Conservation (phyloP, 2,329 filamentous ascomycete species). For the Basipetospora chlamydospora region DNA sequence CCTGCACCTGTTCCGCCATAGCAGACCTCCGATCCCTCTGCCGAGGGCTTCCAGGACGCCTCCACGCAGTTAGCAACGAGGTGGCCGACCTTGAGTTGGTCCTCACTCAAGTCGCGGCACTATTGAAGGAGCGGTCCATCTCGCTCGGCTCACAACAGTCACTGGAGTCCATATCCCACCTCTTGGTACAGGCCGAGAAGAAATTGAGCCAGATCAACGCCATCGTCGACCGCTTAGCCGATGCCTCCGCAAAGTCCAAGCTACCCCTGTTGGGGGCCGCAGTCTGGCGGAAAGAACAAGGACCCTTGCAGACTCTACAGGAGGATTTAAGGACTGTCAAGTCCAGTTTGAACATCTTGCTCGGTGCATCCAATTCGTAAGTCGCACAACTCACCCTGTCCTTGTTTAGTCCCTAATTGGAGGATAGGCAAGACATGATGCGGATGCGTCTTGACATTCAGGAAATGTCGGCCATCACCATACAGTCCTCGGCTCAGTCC, state of each 20-base stretch:
- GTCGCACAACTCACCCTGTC: too few relatives aligned
- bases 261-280: constrained; percentile 6
- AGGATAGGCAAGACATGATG: constrained; percentile 12
- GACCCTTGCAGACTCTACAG: constrained; percentile 12
- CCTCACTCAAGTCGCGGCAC: constrained; percentile 12
- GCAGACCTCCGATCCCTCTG: constrained; percentile 12
- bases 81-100: constrained; percentile 16
- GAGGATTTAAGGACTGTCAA: constrained; percentile 14
- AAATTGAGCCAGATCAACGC: constrained; percentile 14
- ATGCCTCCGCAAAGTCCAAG: constrained; percentile 8
- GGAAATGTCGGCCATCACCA: constrained; percentile 12
- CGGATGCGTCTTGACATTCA: constrained; percentile 12
- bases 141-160: not conserved
- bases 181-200: constrained; percentile 12
- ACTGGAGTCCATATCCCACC: constrained; percentile 9
- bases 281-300: constrained; percentile 13
- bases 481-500: constrained; percentile 3
- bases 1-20: constrained; percentile 12
- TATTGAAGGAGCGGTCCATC: constrained; percentile 11
- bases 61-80: constrained; percentile 16
- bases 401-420: not conserved
- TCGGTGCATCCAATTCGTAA: constrained; percentile 16
- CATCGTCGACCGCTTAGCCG: constrained; percentile 10
- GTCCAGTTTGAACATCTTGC: constrained; percentile 15
- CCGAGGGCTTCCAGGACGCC: constrained; percentile 14